These are phyloP conservation scores for Phylloboletellus chloephorus DNA, from an alignment of 1,284 basidiomycete species.

Conservation along the genomic window DNA sequence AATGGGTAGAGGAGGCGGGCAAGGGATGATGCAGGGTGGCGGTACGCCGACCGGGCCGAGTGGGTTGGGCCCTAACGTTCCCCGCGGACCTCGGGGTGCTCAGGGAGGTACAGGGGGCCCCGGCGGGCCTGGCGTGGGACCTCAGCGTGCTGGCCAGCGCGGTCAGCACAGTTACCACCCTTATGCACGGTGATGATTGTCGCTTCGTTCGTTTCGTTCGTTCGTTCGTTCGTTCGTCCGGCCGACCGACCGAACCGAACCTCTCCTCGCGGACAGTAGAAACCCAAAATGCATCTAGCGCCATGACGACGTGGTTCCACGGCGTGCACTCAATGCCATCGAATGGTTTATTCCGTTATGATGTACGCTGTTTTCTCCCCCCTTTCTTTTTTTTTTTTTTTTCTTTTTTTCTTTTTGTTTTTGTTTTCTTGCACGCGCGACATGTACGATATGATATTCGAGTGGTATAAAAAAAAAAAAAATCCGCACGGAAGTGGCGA, in stretches of 20 bases:
- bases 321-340: slow-evolving; percentile 6
- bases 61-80: slow-evolving; percentile 52
- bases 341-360: slow-evolving; percentile 18
- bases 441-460: no score
- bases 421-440: slow-evolving; percentile 7
- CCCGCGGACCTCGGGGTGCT: slow-evolving; percentile 60
- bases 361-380: slow-evolving; percentile 10
- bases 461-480: no score
- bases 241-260: no score
- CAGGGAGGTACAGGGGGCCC: slow-evolving; percentile 42
- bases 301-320: slow-evolving; percentile 6
- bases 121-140: slow-evolving; percentile 52
- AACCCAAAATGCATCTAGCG: slow-evolving; percentile 15
- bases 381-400: no score
- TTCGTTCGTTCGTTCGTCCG: background rate
- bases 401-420: no score
- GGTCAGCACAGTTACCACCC: slow-evolving; percentile 78
- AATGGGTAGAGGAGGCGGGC: slow-evolving; percentile 37
- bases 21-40: slow-evolving; percentile 29
- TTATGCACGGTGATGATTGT: slow-evolving; percentile 54
- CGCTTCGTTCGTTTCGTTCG: background rate
- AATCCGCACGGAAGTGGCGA: no score
- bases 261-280: background rate
- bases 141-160: slow-evolving; percentile 64
- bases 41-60: slow-evolving; percentile 31